Conservation (phyloP, 768 basidiomycete genomes). For the Phaffia australis region DNA sequence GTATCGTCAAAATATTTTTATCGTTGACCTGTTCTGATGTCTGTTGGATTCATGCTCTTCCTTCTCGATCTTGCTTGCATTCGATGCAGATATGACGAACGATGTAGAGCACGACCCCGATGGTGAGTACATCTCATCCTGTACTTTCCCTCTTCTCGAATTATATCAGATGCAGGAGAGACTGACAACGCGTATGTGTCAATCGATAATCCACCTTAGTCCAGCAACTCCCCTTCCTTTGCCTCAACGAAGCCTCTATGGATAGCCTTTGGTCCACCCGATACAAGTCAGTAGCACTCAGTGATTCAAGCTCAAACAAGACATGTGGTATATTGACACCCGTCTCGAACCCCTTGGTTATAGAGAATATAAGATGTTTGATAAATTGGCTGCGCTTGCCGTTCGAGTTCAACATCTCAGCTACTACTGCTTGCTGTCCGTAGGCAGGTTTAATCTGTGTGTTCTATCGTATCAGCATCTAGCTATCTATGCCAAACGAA, state of each 20-base stretch:
- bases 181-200: neutral
- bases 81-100: conserved; percentile 13
- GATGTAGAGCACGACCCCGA: conserved; percentile 20
- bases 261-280: conserved; percentile 18
- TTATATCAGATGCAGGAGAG: too few relatives aligned
- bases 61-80: neutral
- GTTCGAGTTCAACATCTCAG: conserved; percentile 13
- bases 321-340: too few relatives aligned
- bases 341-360: too few relatives aligned
- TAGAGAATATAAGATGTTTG: conserved; percentile 18
- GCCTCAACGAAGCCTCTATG: conserved; percentile 14
- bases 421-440: conserved; percentile 16
- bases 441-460: conserved; percentile 19
- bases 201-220: neutral
- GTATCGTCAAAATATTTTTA: too few relatives aligned
- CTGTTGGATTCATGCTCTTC: neutral
- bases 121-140: too few relatives aligned
- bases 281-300: too few relatives aligned
- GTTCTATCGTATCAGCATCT: conserved; percentile 20
- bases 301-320: too few relatives aligned
- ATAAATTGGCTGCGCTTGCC: conserved; percentile 10
- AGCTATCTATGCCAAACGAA: conserved; percentile 8
- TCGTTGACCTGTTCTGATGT: neutral
- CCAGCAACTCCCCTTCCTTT: conserved; percentile 13
- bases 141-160: neutral